These are phyloP conservation scores for Circinella minor DNA, from an alignment of 371 early-diverging fungal genomes.

Conservation along the genomic window DNA sequence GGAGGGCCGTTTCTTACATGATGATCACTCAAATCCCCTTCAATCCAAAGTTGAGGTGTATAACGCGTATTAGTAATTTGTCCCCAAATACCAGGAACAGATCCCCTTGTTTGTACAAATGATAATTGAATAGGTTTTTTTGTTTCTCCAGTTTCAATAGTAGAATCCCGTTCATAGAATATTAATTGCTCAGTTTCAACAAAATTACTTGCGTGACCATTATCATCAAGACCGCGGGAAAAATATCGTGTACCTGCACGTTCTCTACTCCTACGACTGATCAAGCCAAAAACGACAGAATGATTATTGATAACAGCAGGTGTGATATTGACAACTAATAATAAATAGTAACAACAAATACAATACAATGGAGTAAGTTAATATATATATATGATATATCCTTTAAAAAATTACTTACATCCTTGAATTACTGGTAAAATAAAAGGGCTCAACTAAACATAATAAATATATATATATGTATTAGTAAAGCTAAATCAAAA, in stretches of 20 bases:
- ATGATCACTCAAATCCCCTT: constrained; percentile 53
- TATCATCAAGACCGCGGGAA: constrained; percentile 90
- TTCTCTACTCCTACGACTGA: constrained; percentile 80
- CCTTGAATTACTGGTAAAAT: constrained; percentile 92
- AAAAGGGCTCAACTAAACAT: constrained; percentile 66
- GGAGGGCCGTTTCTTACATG: constrained; percentile 13
- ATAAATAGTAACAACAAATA: neutral
- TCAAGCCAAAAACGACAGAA: constrained; percentile 74
- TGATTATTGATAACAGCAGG: constrained; percentile 55
- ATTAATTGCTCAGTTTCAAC: constrained; percentile 98
- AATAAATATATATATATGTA: too few relatives aligned
- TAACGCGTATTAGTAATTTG: constrained; percentile 92
- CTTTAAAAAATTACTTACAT: constrained; percentile 53
- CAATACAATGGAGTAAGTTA: neutral
- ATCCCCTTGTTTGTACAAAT: constrained; percentile 95
- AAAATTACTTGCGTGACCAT: constrained; percentile 95
- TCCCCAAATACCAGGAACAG: constrained; percentile 96
- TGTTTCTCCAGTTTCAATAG: neutral
- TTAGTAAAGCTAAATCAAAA: too few relatives aligned
- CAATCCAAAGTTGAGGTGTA: constrained; percentile 76
- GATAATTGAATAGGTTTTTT: constrained; percentile 49
- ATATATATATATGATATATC: neutral
- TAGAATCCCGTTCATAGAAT: neutral
- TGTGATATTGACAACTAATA: constrained; percentile 58
- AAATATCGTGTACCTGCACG: constrained; percentile 90